Evolutionary conservation across 805 yeast species (phyloP).

Genomic region (Lachancea sp.): DNA sequence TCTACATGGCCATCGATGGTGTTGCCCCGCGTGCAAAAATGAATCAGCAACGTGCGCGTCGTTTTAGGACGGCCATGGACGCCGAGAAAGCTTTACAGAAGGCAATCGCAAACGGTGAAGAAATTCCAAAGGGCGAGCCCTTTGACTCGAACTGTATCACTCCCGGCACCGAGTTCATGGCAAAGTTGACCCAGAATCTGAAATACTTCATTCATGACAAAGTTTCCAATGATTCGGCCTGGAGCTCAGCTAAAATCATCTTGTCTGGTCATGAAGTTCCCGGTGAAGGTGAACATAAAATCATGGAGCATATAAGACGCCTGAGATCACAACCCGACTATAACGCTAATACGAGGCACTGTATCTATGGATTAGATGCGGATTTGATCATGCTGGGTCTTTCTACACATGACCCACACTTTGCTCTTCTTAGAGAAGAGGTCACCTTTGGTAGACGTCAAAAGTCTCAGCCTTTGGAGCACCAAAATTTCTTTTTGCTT

Average conservation of each 20-base stretch:
- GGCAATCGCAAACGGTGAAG: conserved; percentile 67
- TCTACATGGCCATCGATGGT: conserved; percentile 97
- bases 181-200: conserved; percentile 70
- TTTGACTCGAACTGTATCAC: conserved; percentile 92
- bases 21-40: conserved; percentile 98
- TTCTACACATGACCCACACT: conserved; percentile 92
- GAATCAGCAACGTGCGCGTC: conserved; percentile 95
- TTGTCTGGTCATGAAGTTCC: conserved; percentile 95
- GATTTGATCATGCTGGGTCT: conserved; percentile 91
- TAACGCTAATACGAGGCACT: conserved; percentile 79
- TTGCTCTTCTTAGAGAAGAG: conserved; percentile 89
- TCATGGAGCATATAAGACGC: conserved; percentile 84
- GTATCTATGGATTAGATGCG: conserved; percentile 94
- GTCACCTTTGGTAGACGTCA: conserved; percentile 70
- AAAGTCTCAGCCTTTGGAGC: conserved; percentile 47
- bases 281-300: conserved; percentile 98
- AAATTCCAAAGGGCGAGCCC: conserved; percentile 68
- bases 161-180: conserved; percentile 97
- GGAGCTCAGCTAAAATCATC: conserved; percentile 73
- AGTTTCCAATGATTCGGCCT: conserved; percentile 74
- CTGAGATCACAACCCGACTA: conserved; percentile 68
- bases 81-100: conserved; percentile 74
- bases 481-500: conserved; percentile 74
- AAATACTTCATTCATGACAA: conserved; percentile 86
- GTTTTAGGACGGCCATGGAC: conserved; percentile 89